phyloP scores from a whole-genome alignment of 228 moss, liverwort and hornwort species.

The Sphagnum magellanicum region DNA sequence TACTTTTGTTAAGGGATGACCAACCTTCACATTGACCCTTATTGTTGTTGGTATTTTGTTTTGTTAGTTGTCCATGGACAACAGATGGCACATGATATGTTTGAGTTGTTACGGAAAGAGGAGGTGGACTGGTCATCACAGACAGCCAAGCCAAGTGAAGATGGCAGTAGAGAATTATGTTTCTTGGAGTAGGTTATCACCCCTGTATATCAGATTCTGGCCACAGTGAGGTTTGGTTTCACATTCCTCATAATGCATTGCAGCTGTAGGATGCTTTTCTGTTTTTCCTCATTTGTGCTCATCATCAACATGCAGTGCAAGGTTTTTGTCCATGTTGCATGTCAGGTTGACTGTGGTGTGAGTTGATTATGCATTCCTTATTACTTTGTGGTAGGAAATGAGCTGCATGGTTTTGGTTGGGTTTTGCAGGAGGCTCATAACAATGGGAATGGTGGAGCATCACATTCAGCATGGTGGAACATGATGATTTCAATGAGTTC shows the following conservation, averaged over 20 bases:
- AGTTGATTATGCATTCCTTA: too few relatives aligned
- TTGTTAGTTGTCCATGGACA: neutral
- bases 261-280: neutral
- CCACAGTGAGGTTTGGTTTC: conserved; percentile 48
- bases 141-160: conserved; percentile 37
- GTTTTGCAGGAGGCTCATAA: conserved; percentile 61
- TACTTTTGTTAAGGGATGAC: too few relatives aligned
- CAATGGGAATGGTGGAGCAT: conserved; percentile 56
- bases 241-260: neutral
- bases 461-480: conserved; percentile 95
- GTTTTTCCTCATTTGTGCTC: neutral
- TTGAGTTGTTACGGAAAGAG: conserved; percentile 38
- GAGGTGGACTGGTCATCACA: conserved; percentile 58
- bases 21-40: too few relatives aligned
- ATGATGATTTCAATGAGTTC: conserved; percentile 96
- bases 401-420: neutral
- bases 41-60: too few relatives aligned
- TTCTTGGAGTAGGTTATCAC: conserved; percentile 76
- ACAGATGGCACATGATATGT: conserved; percentile 81
- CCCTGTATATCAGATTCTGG: conserved; percentile 67
- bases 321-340: too few relatives aligned
- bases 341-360: too few relatives aligned
- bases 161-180: conserved; percentile 47
- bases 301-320: too few relatives aligned
- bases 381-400: neutral